phyloP scores from a whole-genome alignment of 441 rosid genomes.

The Biscutella laevigata region DNA sequence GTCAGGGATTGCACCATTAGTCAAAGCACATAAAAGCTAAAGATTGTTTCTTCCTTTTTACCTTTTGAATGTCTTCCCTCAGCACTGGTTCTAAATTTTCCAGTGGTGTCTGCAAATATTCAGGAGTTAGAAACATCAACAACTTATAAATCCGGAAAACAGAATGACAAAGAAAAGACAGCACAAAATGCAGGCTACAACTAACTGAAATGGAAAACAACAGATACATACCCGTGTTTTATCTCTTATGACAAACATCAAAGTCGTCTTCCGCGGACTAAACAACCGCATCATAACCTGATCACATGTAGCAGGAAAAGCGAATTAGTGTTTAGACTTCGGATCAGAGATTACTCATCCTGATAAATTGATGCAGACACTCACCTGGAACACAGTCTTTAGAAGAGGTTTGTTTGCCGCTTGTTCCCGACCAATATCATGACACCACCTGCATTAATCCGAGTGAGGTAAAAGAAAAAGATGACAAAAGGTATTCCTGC shows the following conservation, averaged over 20 bases:
- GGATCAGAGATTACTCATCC: constrained; percentile 12
- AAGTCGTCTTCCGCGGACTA: constrained; percentile 97
- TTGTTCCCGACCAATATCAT: constrained; percentile 99
- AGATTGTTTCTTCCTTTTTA: constrained; percentile 17
- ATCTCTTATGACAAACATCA: constrained; percentile 98
- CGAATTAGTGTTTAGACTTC: constrained; percentile 2
- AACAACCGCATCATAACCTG: constrained; percentile 99
- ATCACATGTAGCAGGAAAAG: constrained; percentile 19
- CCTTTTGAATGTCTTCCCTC: constrained; percentile 98
- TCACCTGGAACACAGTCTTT: constrained; percentile 82
- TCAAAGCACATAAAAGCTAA: constrained; percentile 12
- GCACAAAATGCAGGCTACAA: background rate
- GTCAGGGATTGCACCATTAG: constrained; percentile 7
- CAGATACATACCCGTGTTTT: constrained; percentile 63
- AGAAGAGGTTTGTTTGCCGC: constrained; percentile 88
- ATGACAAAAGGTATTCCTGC: background rate
- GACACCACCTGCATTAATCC: constrained; percentile 47
- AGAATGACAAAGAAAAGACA: background rate
- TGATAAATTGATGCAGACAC: background rate
- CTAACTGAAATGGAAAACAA: no score
- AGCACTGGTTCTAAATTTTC: constrained; percentile 92
- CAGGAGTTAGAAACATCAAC: constrained; percentile 9
- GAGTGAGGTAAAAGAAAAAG: constrained; percentile 19
- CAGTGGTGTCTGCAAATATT: constrained; percentile 68
- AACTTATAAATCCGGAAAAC: background rate